Conservation (phyloP, 1,284 basidiomycete species). For the Coniophora puteana region DNA sequence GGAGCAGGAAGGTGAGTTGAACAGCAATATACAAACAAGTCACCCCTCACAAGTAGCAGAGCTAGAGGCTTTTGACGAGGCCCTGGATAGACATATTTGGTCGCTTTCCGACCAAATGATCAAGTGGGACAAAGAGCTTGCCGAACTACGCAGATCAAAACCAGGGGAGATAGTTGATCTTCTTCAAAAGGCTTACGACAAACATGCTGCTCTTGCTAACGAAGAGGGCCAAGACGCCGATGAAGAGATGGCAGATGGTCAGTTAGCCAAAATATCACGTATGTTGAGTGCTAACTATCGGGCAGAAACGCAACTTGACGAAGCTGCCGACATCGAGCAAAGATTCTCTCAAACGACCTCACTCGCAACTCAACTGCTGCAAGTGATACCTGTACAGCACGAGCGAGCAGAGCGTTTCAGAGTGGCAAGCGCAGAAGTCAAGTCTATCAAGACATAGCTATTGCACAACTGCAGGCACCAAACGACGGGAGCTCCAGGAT, state of each 20-base stretch:
- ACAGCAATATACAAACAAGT: not conserved
- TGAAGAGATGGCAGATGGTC: constrained; percentile 11
- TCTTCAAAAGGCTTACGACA: constrained; percentile 44
- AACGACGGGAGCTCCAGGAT: constrained; percentile 3
- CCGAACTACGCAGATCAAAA: constrained; percentile 53
- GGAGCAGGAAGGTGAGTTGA: constrained; percentile 45
- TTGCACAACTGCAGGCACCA: not conserved
- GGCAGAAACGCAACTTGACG: too few relatives aligned
- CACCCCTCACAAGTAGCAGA: constrained; percentile 36
- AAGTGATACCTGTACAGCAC: constrained; percentile 46
- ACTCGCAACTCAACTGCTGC: constrained; percentile 45
- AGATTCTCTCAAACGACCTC: constrained; percentile 20
- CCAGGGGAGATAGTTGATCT: constrained; percentile 50
- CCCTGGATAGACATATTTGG: constrained; percentile 70
- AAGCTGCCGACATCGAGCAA: constrained; percentile 11
- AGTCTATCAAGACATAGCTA: constrained; percentile 39
- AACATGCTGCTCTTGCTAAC: constrained; percentile 36
- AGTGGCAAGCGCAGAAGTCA: constrained; percentile 41
- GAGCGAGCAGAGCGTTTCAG: constrained; percentile 40
- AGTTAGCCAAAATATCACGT: constrained; percentile 1
- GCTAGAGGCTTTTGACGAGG: constrained; percentile 78
- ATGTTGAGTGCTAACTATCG: too few relatives aligned
- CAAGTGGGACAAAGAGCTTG: constrained; percentile 64
- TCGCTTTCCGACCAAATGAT: constrained; percentile 63
- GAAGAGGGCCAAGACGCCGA: constrained; percentile 22